phyloP scores from a whole-genome alignment of 306 rosid species.

The Gillenia trifoliata region DNA sequence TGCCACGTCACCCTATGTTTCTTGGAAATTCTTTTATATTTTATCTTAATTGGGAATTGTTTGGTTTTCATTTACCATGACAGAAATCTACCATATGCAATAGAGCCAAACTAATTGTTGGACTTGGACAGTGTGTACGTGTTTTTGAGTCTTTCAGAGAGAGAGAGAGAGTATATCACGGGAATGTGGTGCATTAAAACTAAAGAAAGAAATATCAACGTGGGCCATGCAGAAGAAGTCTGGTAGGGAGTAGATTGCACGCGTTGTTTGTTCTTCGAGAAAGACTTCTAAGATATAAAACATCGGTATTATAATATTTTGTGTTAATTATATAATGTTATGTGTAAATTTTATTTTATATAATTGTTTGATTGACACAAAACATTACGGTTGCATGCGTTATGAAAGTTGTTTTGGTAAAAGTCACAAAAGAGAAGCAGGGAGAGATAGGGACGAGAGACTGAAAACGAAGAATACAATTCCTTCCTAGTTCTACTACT shows the following conservation, averaged over 20 bases:
- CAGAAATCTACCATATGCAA: neutral
- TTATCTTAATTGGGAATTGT: neutral
- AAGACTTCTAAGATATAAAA: neutral
- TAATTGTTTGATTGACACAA: no score
- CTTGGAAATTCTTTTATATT: neutral
- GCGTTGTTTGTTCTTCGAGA: neutral
- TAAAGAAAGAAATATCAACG: slow-evolving; percentile 7
- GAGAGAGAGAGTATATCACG: slow-evolving; percentile 17
- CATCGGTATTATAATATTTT: no score
- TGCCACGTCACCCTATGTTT: neutral
- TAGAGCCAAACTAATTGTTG: neutral
- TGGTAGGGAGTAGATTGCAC: slow-evolving; percentile 8
- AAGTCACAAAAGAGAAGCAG: neutral
- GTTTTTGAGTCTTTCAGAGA: neutral
- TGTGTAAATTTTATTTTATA: neutral
- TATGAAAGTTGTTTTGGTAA: neutral
- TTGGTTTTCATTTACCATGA: neutral
- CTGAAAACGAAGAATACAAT: neutral
- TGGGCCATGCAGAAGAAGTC: slow-evolving; percentile 22
- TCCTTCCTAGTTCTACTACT: neutral
- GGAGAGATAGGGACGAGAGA: neutral
- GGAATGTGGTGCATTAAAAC: slow-evolving; percentile 16
- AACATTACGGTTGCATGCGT: no score
- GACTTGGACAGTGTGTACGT: neutral
- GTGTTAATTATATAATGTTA: no score